Percentiles rank a stretch among this genome's conserved stretches.
These are phyloP conservation scores for Linum lewisii DNA, from an alignment of 345 rosid species.

Conservation along the genomic window DNA sequence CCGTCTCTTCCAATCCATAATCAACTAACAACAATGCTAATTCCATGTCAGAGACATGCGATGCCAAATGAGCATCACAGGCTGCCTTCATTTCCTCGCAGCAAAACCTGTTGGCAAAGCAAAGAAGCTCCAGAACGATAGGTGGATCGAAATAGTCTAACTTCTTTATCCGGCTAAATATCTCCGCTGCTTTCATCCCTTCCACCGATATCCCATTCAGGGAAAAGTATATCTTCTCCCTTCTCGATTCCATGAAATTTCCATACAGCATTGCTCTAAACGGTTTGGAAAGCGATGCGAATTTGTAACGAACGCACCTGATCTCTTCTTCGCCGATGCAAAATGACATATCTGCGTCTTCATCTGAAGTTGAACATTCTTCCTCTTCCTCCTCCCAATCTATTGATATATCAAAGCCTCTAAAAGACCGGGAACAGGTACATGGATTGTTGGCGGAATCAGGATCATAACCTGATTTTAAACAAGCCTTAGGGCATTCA, in stretches of 20 bases:
- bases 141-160: constrained; percentile 35
- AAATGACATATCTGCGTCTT: constrained; percentile 57
- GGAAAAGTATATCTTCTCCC: constrained; percentile 62
- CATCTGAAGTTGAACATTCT: constrained; percentile 30
- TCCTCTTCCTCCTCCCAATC: constrained; percentile 13
- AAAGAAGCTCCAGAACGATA: constrained; percentile 64
- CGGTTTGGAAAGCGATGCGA: constrained; percentile 66
- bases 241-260: constrained; percentile 47
- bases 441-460: constrained; percentile 61
- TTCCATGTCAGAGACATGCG: constrained; percentile 43
- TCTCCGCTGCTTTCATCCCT: constrained; percentile 66
- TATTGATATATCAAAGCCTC: constrained; percentile 21
- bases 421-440: constrained; percentile 36
- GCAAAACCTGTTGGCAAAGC: constrained; percentile 71
- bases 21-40: constrained; percentile 63
- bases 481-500: constrained; percentile 74
- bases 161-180: constrained; percentile 55
- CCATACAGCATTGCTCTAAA: constrained; percentile 77
- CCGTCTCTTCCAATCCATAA: constrained; percentile 70
- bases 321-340: constrained; percentile 73
- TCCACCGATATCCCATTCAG: constrained; percentile 56
- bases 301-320: constrained; percentile 52
- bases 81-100: constrained; percentile 76
- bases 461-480: constrained; percentile 64
- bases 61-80: constrained; percentile 66